Conservation (phyloP, 2,329 filamentous ascomycete species). For the Phaeophleospora eucalypticola region DNA sequence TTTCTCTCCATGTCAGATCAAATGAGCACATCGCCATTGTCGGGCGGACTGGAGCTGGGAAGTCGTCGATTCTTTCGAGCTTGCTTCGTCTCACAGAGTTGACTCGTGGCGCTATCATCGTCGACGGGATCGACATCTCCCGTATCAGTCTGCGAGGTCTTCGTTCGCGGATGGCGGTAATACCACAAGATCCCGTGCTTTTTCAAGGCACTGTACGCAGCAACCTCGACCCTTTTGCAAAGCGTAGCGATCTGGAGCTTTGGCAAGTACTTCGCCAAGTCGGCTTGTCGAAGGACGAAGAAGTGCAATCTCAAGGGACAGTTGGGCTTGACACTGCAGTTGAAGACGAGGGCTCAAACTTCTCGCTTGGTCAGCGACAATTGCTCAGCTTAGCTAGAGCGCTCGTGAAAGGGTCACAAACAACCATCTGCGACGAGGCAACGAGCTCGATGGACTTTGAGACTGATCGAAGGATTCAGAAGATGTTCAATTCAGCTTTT, state of each 20-base stretch:
- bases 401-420: constrained; percentile 78
- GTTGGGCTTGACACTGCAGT: constrained; percentile 80
- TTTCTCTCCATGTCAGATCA: constrained; percentile 63
- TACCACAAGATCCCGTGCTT: constrained; percentile 78
- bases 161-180: constrained; percentile 68
- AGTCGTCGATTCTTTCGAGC: constrained; percentile 78
- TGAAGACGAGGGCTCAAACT: constrained; percentile 93
- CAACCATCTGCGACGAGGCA: constrained; percentile 96
- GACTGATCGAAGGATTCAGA: constrained; percentile 92
- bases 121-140: constrained; percentile 57
- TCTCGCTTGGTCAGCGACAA: constrained; percentile 90
- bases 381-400: constrained; percentile 91
- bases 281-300: constrained; percentile 44
- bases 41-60: constrained; percentile 78
- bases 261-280: constrained; percentile 75
- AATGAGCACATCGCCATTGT: constrained; percentile 80
- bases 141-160: constrained; percentile 71
- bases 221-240: constrained; percentile 76
- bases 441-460: constrained; percentile 93
- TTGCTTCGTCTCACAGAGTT: constrained; percentile 66
- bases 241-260: constrained; percentile 72
- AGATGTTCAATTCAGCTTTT: constrained; percentile 80
- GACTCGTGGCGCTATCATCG: constrained; percentile 44
- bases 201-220: constrained; percentile 75
- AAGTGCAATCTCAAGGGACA: constrained; percentile 52